These are phyloP conservation scores for Tolypocladium paradoxum DNA, from an alignment of 2,329 filamentous ascomycete species.

Conservation along the genomic window DNA sequence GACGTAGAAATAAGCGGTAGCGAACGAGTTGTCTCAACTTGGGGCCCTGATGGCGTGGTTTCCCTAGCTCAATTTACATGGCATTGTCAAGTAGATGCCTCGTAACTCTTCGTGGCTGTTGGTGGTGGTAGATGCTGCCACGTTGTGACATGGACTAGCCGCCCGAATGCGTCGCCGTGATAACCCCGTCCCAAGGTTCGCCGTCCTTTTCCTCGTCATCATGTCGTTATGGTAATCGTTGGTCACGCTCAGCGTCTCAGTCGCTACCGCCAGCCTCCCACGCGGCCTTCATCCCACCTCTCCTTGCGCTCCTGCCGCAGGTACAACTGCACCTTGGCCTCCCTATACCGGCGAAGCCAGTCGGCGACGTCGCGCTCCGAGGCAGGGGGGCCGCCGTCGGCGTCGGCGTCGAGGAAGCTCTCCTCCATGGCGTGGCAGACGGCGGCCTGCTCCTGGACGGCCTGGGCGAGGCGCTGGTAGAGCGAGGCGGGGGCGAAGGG, in stretches of 20 bases:
- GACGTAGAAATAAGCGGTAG: not conserved
- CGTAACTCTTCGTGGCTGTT: not conserved
- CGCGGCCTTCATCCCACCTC: constrained; percentile 90
- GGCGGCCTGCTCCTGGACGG: constrained; percentile 70
- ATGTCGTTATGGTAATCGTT: not conserved
- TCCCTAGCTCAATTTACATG: not conserved
- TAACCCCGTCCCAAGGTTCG: not conserved
- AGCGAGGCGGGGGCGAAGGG: constrained; percentile 80
- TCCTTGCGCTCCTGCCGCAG: constrained; percentile 77
- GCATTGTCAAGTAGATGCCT: not conserved
- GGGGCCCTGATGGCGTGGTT: not conserved
- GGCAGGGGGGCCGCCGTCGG: constrained; percentile 30
- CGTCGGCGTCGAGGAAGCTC: constrained; percentile 67
- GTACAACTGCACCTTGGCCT: constrained; percentile 69
- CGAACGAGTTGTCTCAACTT: not conserved
- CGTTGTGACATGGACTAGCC: not conserved
- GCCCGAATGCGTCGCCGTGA: not conserved
- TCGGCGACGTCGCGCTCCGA: constrained; percentile 76
- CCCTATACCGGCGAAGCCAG: constrained; percentile 73
- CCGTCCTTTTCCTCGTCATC: not conserved
- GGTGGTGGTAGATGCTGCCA: not conserved
- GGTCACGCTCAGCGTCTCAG: not conserved
- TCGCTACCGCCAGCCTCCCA: constrained; percentile 70
- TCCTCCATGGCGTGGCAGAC: constrained; percentile 80
- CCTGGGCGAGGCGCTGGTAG: constrained; percentile 69